phyloP scores from a whole-genome alignment of 2,329 filamentous ascomycete species.

The Ascochyta viciae-villosae region DNA sequence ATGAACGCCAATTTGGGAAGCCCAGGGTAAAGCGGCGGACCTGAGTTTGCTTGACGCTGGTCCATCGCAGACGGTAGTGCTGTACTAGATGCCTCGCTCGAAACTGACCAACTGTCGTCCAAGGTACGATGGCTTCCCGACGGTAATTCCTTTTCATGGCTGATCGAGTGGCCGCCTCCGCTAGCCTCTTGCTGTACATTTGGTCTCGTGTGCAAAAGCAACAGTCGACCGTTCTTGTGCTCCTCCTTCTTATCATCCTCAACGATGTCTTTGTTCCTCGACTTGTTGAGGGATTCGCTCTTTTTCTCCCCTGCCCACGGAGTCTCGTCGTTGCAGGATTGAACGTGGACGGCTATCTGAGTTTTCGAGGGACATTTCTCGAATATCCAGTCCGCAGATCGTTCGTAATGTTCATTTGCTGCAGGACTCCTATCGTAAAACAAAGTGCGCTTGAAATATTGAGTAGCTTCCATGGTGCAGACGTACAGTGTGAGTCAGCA shows the following conservation, averaged over 20 bases:
- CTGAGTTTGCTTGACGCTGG: neutral
- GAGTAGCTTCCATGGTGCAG: neutral
- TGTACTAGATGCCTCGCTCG: neutral
- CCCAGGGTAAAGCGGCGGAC: neutral
- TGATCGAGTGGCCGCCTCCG: neutral
- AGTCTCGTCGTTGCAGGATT: neutral
- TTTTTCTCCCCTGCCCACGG: neutral
- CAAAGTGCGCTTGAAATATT: constrained; percentile 1
- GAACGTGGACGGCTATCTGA: neutral
- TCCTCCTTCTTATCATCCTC: neutral
- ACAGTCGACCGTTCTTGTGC: neutral
- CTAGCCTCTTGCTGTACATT: neutral
- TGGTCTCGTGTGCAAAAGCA: neutral
- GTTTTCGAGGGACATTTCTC: neutral
- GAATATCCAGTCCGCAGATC: neutral
- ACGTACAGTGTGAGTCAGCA: neutral
- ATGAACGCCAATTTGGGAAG: neutral
- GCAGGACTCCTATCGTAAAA: constrained; percentile 3
- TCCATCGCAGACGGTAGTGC: neutral
- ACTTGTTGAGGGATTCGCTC: neutral
- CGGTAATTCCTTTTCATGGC: neutral
- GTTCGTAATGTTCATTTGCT: neutral
- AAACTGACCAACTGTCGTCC: neutral
- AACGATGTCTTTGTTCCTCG: neutral
- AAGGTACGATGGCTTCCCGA: neutral